Percentiles rank a stretch among this genome's conserved stretches.
These are phyloP conservation scores for Trypanosoma cruzi DNA, from an alignment of 208 protist species.

Conservation along the genomic window DNA sequence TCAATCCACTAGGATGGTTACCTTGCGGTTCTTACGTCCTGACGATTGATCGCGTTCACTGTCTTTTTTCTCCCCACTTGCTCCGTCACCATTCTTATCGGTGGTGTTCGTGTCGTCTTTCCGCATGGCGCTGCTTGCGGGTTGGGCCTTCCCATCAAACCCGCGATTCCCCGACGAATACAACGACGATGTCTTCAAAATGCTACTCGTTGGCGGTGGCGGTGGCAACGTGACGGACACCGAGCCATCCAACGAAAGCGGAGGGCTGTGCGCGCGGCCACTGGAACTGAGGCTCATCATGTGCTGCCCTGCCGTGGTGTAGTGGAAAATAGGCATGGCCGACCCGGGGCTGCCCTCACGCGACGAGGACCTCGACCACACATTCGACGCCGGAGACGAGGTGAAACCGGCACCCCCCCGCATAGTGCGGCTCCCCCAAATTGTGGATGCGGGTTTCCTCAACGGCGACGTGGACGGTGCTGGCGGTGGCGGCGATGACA, in stretches of 20 bases:
- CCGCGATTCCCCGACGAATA: not conserved
- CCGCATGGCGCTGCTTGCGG: slow-evolving; percentile 30
- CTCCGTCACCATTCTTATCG: slow-evolving; percentile 8
- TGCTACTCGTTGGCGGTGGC: slow-evolving; percentile 7
- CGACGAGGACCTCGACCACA: not conserved
- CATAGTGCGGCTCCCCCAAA: not conserved
- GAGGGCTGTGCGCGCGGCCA: not conserved
- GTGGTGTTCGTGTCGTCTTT: slow-evolving; percentile 28
- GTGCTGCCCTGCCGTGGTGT: not conserved
- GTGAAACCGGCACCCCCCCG: slow-evolving; percentile 14
- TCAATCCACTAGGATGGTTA: slow-evolving; percentile 60
- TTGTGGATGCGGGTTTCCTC: not conserved
- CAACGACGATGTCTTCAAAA: slow-evolving; percentile 11
- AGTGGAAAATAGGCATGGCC: not conserved
- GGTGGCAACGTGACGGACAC: not conserved
- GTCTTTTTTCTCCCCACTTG: not conserved
- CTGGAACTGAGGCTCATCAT: not conserved
- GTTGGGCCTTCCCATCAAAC: slow-evolving; percentile 24
- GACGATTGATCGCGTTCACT: slow-evolving; percentile 10
- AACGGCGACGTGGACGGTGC: not conserved
- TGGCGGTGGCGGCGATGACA: not conserved
- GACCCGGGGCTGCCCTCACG: not conserved
- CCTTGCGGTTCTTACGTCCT: slow-evolving; percentile 40
- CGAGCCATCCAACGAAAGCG: not conserved
- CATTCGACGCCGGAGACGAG: not conserved